Percentiles rank a stretch among this genome's conserved stretches.
Evolutionary conservation across 345 rosid species (phyloP).

Genomic region (Sapria himalayana): DNA sequence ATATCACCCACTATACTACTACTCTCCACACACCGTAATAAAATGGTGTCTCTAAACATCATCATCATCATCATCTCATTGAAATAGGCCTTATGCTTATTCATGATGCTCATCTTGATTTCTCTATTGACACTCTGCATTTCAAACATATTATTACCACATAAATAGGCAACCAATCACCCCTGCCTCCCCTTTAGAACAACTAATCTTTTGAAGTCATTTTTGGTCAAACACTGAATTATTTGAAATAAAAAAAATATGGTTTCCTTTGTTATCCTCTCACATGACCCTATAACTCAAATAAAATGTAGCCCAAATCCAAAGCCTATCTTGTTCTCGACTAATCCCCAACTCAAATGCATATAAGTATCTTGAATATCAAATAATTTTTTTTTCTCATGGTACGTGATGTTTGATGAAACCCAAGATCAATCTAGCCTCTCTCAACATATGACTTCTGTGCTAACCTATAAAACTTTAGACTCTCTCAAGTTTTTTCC

Average conservation of each 20-base stretch:
- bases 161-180: too few relatives aligned
- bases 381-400: background rate
- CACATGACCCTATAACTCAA: background rate
- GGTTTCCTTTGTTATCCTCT: background rate
- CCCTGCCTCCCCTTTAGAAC: too few relatives aligned
- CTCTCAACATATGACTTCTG: too few relatives aligned
- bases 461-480: background rate
- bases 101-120: too few relatives aligned
- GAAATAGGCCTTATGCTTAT: too few relatives aligned
- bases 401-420: background rate
- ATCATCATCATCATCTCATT: too few relatives aligned
- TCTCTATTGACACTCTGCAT: background rate
- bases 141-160: background rate
- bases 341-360: background rate
- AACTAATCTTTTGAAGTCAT: background rate
- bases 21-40: too few relatives aligned
- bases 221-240: background rate
- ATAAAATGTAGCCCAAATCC: background rate
- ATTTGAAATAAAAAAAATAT: background rate
- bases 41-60: too few relatives aligned
- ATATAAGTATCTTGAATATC: background rate
- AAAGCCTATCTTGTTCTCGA: background rate
- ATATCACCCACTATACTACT: too few relatives aligned
- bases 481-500: background rate
- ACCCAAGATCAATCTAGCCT: background rate